phyloP scores from a whole-genome alignment of 352 stramenopile genomes.

The Phytophthora litchii region DNA sequence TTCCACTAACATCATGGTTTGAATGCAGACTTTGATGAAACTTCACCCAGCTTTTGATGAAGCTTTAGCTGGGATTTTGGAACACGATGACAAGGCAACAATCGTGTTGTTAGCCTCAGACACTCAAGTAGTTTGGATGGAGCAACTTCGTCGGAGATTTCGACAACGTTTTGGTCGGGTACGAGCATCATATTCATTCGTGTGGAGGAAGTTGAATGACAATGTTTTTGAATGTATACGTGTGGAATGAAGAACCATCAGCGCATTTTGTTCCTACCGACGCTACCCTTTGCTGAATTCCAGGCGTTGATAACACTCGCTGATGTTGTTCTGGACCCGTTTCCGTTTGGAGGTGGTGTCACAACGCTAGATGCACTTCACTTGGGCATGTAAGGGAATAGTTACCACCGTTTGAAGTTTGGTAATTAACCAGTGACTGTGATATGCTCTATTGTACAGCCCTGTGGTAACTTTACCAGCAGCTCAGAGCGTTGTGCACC shows the following conservation, averaged over 20 bases:
- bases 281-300: slow-evolving; percentile 62
- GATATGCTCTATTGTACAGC: slow-evolving; percentile 16
- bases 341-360: slow-evolving; percentile 85
- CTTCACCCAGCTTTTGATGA: slow-evolving; percentile 59
- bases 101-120: slow-evolving; percentile 59
- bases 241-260: slow-evolving; percentile 25
- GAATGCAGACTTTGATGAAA: slow-evolving; percentile 69
- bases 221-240: background rate
- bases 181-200: slow-evolving; percentile 1
- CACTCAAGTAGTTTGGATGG: slow-evolving; percentile 58
- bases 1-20: background rate
- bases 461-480: slow-evolving; percentile 63
- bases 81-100: slow-evolving; percentile 34
- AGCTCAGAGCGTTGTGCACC: slow-evolving; percentile 57
- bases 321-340: slow-evolving; percentile 84
- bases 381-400: slow-evolving; percentile 60
- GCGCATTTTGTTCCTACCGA: slow-evolving; percentile 64
- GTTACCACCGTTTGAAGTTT: background rate
- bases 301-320: slow-evolving; percentile 54
- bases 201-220: background rate
- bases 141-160: slow-evolving; percentile 51
- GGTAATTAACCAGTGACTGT: background rate
- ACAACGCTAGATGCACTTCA: slow-evolving; percentile 84
- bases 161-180: slow-evolving; percentile 41
- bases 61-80: slow-evolving; percentile 47